Base-by-base conservation (phyloP, 441 rosid species). In the Arabidopsis lyrata region DNA sequence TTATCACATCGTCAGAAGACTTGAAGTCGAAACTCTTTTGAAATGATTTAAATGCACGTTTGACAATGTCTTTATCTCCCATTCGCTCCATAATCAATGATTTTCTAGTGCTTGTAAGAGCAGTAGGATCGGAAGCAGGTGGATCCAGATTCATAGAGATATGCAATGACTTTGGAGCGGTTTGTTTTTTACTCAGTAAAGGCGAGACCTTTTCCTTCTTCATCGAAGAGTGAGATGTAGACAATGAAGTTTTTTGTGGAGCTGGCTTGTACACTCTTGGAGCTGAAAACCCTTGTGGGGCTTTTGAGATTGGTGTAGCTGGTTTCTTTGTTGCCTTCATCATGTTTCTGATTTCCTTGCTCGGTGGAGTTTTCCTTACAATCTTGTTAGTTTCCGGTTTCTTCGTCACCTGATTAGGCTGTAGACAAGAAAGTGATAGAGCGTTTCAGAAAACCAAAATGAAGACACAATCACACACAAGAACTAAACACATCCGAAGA, bases 11-110 rank as follows among this genome's bases (percentile, higher is more conserved):
- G 1, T 68, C 52, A 38, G 91, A 83, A 39, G 85, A 70, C 75
- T 76, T 84, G 44, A 80, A 72, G 66, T 73, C 80, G 11, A 70
- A 81, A 84, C 82, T 86, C 75, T 77, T 88, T 73, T 88, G 97
- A 77, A 96, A 96, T 16, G 96, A 77, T 79, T 89, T 93, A 68
- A 96, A 96, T 11, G 97, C 97, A 45, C 97, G 89, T 77, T 86
- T 93, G 13, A 96, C 92, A 69, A 90, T 93, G 81, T 96, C 99
- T 79, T 96, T 96, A 80, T 96, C 97, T n/a, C 93, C 95, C 99
- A 96, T 96, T 77, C 81, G 87, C 79, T 93, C 99, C 99, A 93
- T 93, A 32, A 96, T 86, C 67, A 87, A 75, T 58, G 97, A 88
- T 65, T 88, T 88, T 75, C 91, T 86, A 12, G 80, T 63, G 45